Base-by-base conservation (phyloP, 2,329 filamentous ascomycete species). In the Arachnomyces sp. region DNA sequence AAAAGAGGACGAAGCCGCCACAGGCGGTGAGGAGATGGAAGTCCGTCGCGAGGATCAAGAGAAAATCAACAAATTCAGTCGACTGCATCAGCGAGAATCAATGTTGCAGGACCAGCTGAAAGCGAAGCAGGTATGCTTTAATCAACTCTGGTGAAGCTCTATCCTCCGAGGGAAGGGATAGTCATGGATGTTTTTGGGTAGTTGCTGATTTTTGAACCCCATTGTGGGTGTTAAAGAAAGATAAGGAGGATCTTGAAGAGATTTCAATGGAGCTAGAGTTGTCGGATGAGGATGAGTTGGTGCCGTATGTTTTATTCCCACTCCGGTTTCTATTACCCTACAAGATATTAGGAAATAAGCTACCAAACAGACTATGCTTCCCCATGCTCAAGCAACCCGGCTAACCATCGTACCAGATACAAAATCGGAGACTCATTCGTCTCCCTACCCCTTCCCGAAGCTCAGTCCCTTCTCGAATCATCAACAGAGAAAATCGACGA, bases 41-140 rank as follows among this genome's bases (percentile, higher is more conserved):
- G 92, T 98, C 43, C 84, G 92, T 45, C 84, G 89, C 57, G 89
- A 96, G 63, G 92, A 98, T 61, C 92, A 98, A 65, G 89, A 96
- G 69, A 94, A 92, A 68, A 98, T 98, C 77, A 98, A 98, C 68
- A 82, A 81, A 49, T 98, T 98, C 73, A 95, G 89, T 64, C 81
- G 88, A 33, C 72, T 98, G 47, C 92, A 98, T 63, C 87, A 93
- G 60, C 82, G 85, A 38, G 84, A 94, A 61, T 73, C 83, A 28
- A 65, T 73, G 2, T 63, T 96, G 3, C 81, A 93, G 58, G 88
- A 93, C 35, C 80, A 92, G 53, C 67, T 96, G 49, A 82, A 83
- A 58, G 62, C 66, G 4, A 95, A 94, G 62, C 79, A 79, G 61
- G 90, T 89, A 61, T 45, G 78, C 64, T n/a, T 28, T 13, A 12